Evolutionary conservation across 176 grass and related monocot genomes (phyloP).

Genomic region (Oryza brachyantha): DNA sequence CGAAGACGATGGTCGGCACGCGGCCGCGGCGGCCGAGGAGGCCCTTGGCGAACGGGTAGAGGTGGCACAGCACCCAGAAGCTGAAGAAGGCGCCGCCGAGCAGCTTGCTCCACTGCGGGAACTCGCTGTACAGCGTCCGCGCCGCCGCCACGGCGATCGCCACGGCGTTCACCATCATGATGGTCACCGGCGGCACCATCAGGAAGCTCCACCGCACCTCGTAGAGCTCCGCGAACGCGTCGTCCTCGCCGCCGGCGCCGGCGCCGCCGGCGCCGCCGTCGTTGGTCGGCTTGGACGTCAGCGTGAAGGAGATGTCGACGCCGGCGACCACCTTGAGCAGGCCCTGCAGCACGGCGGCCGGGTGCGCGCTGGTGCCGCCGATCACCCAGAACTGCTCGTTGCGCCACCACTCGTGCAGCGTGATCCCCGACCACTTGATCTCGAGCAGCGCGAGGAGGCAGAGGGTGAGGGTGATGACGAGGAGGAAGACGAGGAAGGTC

Average conservation of each 20-base stretch:
- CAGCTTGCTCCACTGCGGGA: constrained; percentile 93
- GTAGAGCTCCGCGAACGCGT: constrained; percentile 77
- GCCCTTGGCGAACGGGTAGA: constrained; percentile 95
- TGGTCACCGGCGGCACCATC: constrained; percentile 89
- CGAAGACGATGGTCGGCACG: constrained; percentile 86
- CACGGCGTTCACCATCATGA: constrained; percentile 91
- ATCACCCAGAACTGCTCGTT: constrained; percentile 99
- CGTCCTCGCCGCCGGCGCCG: constrained; percentile 43
- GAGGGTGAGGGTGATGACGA: constrained; percentile 73
- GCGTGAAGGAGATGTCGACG: constrained; percentile 88
- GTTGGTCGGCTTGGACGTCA: constrained; percentile 60
- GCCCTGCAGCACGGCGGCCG: constrained; percentile 76
- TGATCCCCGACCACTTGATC: constrained; percentile 95
- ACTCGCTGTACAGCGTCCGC: constrained; percentile 84
- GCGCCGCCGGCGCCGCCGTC: constrained; percentile 44
- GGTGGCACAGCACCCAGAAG: constrained; percentile 95
- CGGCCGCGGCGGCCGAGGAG: constrained; percentile 87
- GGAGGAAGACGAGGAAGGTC: constrained; percentile 71
- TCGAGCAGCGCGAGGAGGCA: constrained; percentile 84
- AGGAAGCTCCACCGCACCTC: constrained; percentile 82
- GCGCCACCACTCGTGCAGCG: constrained; percentile 94
- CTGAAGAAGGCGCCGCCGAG: constrained; percentile 92
- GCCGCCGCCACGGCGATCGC: constrained; percentile 62
- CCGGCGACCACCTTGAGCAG: constrained; percentile 92
- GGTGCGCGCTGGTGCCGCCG: constrained; percentile 90